phyloP scores from a whole-genome alignment of 1,284 basidiomycete species.

The Stygiomarasmius scandens region DNA sequence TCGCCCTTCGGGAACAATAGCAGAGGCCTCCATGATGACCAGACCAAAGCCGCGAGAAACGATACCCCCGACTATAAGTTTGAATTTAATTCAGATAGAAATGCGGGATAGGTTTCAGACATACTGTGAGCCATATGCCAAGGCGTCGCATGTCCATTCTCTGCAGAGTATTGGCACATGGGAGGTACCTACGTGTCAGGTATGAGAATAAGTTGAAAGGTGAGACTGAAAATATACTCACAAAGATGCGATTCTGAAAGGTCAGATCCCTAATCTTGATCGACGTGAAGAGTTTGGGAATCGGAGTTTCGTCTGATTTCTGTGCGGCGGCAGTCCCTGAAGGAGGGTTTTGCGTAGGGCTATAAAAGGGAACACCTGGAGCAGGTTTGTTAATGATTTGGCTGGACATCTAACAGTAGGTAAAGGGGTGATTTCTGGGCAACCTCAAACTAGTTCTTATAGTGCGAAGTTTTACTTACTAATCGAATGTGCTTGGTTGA shows the following conservation, averaged over 20 bases:
- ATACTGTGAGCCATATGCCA: constrained; percentile 46
- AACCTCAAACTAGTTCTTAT: no score
- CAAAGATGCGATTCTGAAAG: constrained; percentile 75
- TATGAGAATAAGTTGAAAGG: neutral
- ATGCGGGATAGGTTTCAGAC: constrained; percentile 12
- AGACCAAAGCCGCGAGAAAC: constrained; percentile 53
- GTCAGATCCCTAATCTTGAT: constrained; percentile 62
- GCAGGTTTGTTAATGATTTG: constrained; percentile 36
- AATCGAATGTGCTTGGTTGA: no score
- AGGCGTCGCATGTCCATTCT: constrained; percentile 49
- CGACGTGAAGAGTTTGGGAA: constrained; percentile 66
- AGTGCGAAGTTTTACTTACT: no score
- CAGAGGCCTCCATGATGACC: constrained; percentile 62
- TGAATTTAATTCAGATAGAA: neutral
- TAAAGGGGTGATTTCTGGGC: no score
- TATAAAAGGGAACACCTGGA: constrained; percentile 49
- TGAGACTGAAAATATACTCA: constrained; percentile 28
- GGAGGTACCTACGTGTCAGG: constrained; percentile 43
- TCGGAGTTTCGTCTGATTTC: constrained; percentile 42
- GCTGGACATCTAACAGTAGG: neutral
- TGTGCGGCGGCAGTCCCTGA: constrained; percentile 50
- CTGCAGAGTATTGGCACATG: constrained; percentile 66
- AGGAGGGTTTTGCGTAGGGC: constrained; percentile 52
- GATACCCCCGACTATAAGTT: constrained; percentile 47
- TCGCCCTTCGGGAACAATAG: constrained; percentile 62